Percentiles rank a stretch among this genome's conserved stretches.
phyloP scores from a whole-genome alignment of 2,329 filamentous ascomycete genomes.

The Fusarium nygamai region DNA sequence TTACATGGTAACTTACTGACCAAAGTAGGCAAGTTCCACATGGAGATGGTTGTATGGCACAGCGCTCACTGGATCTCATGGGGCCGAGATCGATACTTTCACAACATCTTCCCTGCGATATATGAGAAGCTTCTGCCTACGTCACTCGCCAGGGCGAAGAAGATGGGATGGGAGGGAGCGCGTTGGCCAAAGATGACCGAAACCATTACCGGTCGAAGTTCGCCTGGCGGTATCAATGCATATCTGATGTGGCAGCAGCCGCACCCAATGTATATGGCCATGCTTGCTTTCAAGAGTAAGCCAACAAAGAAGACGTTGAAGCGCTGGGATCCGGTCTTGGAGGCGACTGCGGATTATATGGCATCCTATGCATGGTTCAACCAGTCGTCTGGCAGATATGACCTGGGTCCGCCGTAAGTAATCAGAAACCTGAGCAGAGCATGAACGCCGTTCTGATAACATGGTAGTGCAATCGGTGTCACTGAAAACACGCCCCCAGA shows the following conservation, averaged over 20 bases:
- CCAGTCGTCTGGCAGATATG: slow-evolving; percentile 60
- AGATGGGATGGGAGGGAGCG: slow-evolving; percentile 56
- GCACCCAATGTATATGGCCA: slow-evolving; percentile 69
- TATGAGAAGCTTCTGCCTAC: slow-evolving; percentile 59
- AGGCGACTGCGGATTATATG: slow-evolving; percentile 67
- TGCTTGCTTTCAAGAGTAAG: slow-evolving; percentile 50
- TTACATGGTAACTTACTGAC: not conserved
- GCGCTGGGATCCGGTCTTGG: slow-evolving; percentile 64
- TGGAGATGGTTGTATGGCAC: slow-evolving; percentile 58
- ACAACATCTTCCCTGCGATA: slow-evolving; percentile 51
- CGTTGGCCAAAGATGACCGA: slow-evolving; percentile 54
- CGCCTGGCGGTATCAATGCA: slow-evolving; percentile 67
- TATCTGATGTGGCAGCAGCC: slow-evolving; percentile 70
- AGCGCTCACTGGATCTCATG: slow-evolving; percentile 53
- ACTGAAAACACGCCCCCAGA: slow-evolving; percentile 69
- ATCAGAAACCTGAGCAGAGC: no score
- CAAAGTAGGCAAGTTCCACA: slow-evolving; percentile 49
- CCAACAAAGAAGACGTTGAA: slow-evolving; percentile 51
- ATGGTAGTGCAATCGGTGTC: slow-evolving; percentile 51
- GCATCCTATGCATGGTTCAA: slow-evolving; percentile 66
- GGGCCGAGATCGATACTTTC: slow-evolving; percentile 50
- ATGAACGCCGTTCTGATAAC: not conserved
- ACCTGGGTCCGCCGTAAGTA: slow-evolving; percentile 54
- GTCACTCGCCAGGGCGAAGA: slow-evolving; percentile 49
- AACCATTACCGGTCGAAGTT: slow-evolving; percentile 31